These are phyloP conservation scores for Gymnopilus dilepis DNA, from an alignment of 768 basidiomycete genomes.

Conservation along the genomic window DNA sequence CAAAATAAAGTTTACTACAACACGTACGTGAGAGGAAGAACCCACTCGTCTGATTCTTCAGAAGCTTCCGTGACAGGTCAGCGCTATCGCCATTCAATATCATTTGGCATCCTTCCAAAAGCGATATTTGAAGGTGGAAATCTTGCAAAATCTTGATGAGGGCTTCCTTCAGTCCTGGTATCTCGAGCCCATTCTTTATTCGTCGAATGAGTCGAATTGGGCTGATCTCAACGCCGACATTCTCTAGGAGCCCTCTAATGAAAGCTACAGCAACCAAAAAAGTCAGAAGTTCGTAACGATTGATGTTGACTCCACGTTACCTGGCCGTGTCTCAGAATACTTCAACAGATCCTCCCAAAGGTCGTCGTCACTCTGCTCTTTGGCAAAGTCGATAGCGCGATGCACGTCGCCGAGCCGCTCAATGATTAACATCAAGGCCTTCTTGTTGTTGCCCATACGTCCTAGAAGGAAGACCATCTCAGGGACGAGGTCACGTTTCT, in stretches of 20 bases:
- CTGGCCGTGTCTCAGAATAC: conserved; percentile 93
- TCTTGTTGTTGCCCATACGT: conserved; percentile 97
- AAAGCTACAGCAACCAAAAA: conserved; percentile 62
- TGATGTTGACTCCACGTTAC: conserved; percentile 41
- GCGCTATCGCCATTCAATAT: conserved; percentile 86
- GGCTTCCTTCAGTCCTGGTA: conserved; percentile 92
- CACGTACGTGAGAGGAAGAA: conserved; percentile 78
- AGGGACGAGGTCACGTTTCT: conserved; percentile 82
- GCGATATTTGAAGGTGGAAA: conserved; percentile 91
- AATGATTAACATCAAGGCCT: conserved; percentile 92
- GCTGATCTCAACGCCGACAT: conserved; percentile 95
- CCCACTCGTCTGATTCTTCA: conserved; percentile 79
- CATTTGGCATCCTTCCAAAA: conserved; percentile 90
- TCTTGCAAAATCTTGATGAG: conserved; percentile 97
- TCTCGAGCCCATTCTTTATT: conserved; percentile 95
- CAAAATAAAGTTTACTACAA: background rate
- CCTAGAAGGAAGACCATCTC: conserved; percentile 99
- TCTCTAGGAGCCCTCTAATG: conserved; percentile 93
- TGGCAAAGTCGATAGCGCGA: conserved; percentile 96
- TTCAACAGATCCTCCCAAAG: conserved; percentile 96
- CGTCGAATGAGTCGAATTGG: conserved; percentile 93
- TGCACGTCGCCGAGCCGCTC: conserved; percentile 93
- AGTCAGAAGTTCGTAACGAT: background rate
- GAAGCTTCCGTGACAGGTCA: conserved; percentile 69
- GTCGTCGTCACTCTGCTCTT: conserved; percentile 95